Conservation (phyloP, 306 rosid genomes). For the Rosa lucieae region DNA sequence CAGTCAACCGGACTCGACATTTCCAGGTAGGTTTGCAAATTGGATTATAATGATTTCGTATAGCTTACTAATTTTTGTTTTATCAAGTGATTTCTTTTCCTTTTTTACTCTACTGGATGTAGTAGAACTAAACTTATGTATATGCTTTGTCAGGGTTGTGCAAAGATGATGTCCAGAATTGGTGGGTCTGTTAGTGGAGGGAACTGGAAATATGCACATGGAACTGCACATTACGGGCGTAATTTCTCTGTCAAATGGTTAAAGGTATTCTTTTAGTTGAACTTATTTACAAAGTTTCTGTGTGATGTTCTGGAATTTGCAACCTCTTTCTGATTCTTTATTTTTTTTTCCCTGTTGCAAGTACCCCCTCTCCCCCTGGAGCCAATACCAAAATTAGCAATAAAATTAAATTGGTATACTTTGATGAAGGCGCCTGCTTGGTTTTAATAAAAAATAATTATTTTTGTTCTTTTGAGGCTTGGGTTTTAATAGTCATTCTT, state of each 20-base stretch:
- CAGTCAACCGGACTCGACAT: constrained; percentile 98
- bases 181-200: constrained; percentile 98
- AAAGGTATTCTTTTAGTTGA: constrained; percentile 50
- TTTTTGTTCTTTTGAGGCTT: constrained; percentile 4
- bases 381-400: neutral
- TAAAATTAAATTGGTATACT: neutral
- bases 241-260: constrained; percentile 96
- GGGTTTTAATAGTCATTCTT: neutral
- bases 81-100: constrained; percentile 6
- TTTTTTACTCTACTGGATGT: neutral
- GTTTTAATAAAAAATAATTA: neutral
- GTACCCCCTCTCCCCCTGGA: neutral
- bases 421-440: neutral
- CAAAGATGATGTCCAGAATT: constrained; percentile 98
- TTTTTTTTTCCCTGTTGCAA: neutral
- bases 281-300: neutral
- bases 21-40: constrained; percentile 66
- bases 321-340: neutral
- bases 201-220: constrained; percentile 99
- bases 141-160: constrained; percentile 77
- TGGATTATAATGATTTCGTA: neutral
- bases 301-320: neutral
- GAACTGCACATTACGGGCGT: constrained; percentile 98
- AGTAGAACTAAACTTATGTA: constrained; percentile 23
- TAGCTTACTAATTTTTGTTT: neutral